Conservation (phyloP, 805 yeast species). For the Maudiozyma barnettii region DNA sequence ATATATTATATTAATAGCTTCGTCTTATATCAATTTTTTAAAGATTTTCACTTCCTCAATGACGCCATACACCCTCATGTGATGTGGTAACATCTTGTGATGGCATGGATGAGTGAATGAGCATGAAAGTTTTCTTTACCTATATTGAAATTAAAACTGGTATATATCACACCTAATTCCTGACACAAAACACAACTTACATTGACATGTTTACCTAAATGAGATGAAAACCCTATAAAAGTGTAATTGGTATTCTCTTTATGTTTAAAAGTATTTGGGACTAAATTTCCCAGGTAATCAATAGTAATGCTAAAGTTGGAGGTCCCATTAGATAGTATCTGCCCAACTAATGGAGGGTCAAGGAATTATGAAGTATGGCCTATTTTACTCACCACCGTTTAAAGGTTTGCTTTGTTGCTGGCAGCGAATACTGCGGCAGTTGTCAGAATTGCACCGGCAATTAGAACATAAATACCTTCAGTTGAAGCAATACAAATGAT, state of each 20-base stretch:
- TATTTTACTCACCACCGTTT: not conserved
- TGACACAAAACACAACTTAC: too few species aligned
- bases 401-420: not conserved
- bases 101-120: too few species aligned
- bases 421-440: not conserved
- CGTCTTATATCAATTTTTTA: too few species aligned
- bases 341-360: not conserved
- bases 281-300: not conserved
- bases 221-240: not conserved
- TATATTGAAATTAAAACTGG: too few species aligned
- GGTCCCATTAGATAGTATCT: not conserved
- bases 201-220: too few species aligned
- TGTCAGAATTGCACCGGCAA: not conserved
- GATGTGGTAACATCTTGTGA: too few species aligned
- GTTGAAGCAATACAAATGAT: not conserved
- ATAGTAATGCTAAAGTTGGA: not conserved
- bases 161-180: too few species aligned
- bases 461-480: not conserved
- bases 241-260: not conserved
- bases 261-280: not conserved
- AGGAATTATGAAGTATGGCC: not conserved
- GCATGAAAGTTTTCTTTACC: too few species aligned
- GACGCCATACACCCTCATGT: too few species aligned
- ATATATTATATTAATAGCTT: too few species aligned
- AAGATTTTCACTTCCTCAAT: too few species aligned